Base-by-base conservation (phyloP, 2,329 filamentous ascomycete genomes). In the Triangularia verruculosa region DNA sequence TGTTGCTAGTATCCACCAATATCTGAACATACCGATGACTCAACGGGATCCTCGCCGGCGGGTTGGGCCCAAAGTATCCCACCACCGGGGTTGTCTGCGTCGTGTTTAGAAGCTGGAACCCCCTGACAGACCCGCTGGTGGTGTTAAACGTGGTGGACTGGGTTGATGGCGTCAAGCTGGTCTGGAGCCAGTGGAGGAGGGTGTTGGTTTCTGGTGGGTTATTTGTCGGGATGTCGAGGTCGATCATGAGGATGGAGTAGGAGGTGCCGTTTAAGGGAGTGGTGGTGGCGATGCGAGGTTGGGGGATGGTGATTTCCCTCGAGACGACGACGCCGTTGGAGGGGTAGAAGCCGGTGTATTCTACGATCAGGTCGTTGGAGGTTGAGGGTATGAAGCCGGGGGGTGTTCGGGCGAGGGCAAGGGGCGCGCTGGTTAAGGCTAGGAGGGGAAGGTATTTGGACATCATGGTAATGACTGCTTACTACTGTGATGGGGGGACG, bases 151-250 rank as follows among this genome's bases (percentile, higher is more conserved):
- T 63, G 22, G 68, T 69, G 13, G 68, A 55, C 7, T 61, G 61
- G 24, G 70, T 68, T 7, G 73, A 66, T 11, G 74, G 72, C 22
- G 68, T 71, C 17, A 80, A 71, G n/a, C 72, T 75, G 1, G 73
- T 77, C 70, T 80, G 78, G 72, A 79, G 70, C 78, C 78, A 80
- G 72, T 79, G 77, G 47, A 80, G 74, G 22, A 79, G 69, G 12
- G 77, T 79, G 61, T 68, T 71, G 9, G 77, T 78, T 54, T 69
- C 57, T 0, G 75, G 69, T 2, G 77, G 74, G 43, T 27, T 74
- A 66, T 73, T 76, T 11, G 78, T 79, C 54, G 78, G 81, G 73
- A 78, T 84, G 67, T 82, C 81, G 5, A 83, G 74, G 64, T 79
- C 77, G 55, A 80, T 72, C 78, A 79, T 79, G 63, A 79, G 60